Evolutionary conservation across 176 grass and related monocot genomes (phyloP), one percentile per base, ranked within the genome.

Genomic region (Triticum turgidum): DNA sequence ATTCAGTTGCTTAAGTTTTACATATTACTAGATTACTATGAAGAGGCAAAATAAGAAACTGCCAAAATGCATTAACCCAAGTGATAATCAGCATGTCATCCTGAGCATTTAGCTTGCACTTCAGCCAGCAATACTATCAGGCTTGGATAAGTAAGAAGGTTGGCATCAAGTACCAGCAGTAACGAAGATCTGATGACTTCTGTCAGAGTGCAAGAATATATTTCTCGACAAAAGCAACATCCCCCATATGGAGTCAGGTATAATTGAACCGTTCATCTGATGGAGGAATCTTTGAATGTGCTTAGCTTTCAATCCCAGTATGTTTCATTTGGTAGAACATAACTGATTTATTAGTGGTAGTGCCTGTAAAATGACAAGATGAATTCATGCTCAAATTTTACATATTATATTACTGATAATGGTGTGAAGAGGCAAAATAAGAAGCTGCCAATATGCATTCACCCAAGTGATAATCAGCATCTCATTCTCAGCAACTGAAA

Each of bases 151-250:
- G 32, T 18, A 83, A 84, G 67, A 68, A 84, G 70, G 76, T 32
- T 80, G 45, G 61, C 3, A 81, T 80, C 30, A 63, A 81, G 76
- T 68, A 52, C 64, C 49, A 63, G 78, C 25, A 62, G 29, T 59
- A 80, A 80, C 39, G 69, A 87, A 4, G 27, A 82, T 77, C 18
- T 81, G 84, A 78, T 85, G 25, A 77, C 71, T 88, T 85, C 70
- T 78, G 70, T 85, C 77, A 82, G 86, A 79, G 86, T 85, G 70
- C 47, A 85, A 88, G 86, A 91, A 88, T 81, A 71, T 64, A 11
- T 15, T 69, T 81, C 74, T 52, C 18, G 17, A 80, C 49, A 18
- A 85, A 83, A 88, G 70, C 52, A 33, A 34, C 49, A 45, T 63
- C 29, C 76, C 51, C 77, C 21, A 42, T 21, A 81, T 38, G 62